These are phyloP conservation scores for Bruguiera gymnorhiza DNA, from an alignment of 345 rosid species.

Conservation along the genomic window DNA sequence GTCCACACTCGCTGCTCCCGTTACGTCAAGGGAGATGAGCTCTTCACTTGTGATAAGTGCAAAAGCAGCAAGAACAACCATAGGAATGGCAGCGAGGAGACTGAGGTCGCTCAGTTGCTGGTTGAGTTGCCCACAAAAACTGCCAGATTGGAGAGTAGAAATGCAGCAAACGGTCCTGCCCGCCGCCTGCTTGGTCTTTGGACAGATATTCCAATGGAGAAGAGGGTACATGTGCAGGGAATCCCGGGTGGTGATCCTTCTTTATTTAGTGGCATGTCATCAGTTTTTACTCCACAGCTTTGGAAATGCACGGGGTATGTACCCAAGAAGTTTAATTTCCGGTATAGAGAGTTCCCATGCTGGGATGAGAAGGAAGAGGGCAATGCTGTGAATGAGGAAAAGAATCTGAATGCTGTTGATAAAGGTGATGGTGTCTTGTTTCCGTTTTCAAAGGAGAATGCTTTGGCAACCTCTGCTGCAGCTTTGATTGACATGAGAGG, in stretches of 20 bases:
- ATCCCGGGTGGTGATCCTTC: slow-evolving; percentile 82
- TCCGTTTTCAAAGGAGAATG: slow-evolving; percentile 68
- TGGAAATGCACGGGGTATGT: slow-evolving; percentile 90
- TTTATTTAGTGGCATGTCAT: slow-evolving; percentile 52
- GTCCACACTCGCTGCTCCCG: slow-evolving; percentile 93
- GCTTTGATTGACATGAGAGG: slow-evolving; percentile 40
- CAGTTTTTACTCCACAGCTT: slow-evolving; percentile 62
- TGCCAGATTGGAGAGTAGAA: slow-evolving; percentile 55
- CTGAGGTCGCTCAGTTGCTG: slow-evolving; percentile 85
- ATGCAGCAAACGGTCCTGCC: slow-evolving; percentile 29
- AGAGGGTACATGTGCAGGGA: slow-evolving; percentile 87
- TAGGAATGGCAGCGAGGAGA: slow-evolving; percentile 53
- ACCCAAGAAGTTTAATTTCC: slow-evolving; percentile 80
- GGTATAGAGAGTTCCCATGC: slow-evolving; percentile 67
- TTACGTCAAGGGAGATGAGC: slow-evolving; percentile 75
- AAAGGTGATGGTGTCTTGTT: slow-evolving; percentile 81
- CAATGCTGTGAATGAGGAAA: slow-evolving; percentile 35
- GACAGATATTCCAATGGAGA: slow-evolving; percentile 76
- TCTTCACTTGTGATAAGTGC: slow-evolving; percentile 86
- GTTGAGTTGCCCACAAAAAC: slow-evolving; percentile 91
- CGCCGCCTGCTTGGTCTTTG: slow-evolving; percentile 58
- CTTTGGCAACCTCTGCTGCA: slow-evolving; percentile 36
- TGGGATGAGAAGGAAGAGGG: slow-evolving; percentile 55
- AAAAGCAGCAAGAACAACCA: slow-evolving; percentile 43
- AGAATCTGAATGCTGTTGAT: slow-evolving; percentile 47